Conservation (phyloP, 2,329 filamentous ascomycete species). For the Talaromyces islandicus region DNA sequence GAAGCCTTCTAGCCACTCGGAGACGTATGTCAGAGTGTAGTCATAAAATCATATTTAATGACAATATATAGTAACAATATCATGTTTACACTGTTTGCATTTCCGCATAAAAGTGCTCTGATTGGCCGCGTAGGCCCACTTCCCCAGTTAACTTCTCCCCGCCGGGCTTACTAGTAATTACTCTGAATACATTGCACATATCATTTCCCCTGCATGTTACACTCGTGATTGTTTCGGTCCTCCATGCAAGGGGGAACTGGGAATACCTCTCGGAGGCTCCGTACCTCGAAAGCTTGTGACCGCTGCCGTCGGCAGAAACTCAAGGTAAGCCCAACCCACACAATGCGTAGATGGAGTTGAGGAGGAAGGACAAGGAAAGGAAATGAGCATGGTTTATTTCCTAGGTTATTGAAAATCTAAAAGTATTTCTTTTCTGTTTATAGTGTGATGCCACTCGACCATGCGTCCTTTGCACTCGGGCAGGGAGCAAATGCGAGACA, state of each 20-base stretch:
- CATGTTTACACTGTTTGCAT: neutral
- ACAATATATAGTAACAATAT: neutral
- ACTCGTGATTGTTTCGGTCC: neutral
- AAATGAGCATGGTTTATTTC: neutral
- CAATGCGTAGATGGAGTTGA: neutral
- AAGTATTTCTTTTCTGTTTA: neutral
- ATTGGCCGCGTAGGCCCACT: neutral
- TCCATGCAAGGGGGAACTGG: constrained; percentile 2
- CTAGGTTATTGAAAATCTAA: neutral
- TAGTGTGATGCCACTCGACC: constrained; percentile 55
- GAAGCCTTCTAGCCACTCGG: neutral
- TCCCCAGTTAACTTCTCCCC: neutral
- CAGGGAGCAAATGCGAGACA: constrained; percentile 15
- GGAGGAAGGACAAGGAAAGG: neutral
- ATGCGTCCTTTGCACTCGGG: constrained; percentile 15
- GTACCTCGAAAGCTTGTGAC: constrained; percentile 14
- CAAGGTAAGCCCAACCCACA: constrained; percentile 24
- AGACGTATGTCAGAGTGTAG: neutral
- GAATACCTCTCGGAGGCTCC: constrained; percentile 8
- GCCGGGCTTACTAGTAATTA: no score
- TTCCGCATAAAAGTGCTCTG: neutral
- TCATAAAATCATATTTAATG: neutral
- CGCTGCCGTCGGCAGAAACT: constrained; percentile 17
- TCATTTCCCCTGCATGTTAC: no score
- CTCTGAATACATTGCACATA: no score